Base-by-base conservation (phyloP, 2,329 filamentous ascomycete species). In the Westerdykella ornata region DNA sequence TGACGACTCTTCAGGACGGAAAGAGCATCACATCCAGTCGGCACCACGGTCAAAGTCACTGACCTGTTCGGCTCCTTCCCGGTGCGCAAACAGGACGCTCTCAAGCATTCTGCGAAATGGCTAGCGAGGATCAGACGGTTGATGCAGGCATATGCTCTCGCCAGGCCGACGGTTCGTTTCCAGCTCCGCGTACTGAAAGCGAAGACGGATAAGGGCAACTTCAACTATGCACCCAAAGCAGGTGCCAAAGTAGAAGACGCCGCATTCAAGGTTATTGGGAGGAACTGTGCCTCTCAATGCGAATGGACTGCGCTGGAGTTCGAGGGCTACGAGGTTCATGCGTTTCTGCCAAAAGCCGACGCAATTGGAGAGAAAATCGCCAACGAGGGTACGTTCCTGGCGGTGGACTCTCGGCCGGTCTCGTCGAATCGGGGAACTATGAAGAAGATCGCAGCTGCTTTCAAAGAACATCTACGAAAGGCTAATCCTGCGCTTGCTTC, bases 321-420 rank as follows among this genome's bases (percentile, higher is more conserved):
- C 9, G 40, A 60, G 15, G 65, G 46, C 11, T 77, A 78, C 39
- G 53, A 65, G 1, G 61, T 86, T 8, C 70, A 78, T 38, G 78
- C 77, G 1, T 74, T 81, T 38, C 53, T 88, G 0, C 78, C 82
- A 1, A 74, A 62, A 22, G 66, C 68, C 3, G 67, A 70, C 41
- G 73, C 75, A 14, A 65, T 57, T 20, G 45, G 51, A 6, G 45
- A 54, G 20, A 72, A 70, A 38, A 57, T 74, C 37, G 58, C 60
- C 28, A 63, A 63, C 14, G 38, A 63, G 12, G 70, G 70, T 7
- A 63, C 73, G 4, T 88, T 81, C 57, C 65, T 88, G 22, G 85
- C 82, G 0, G 71, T 89, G 16, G 83, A 89, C 56, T 72, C 72
- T 12, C 74, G 85, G 14, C 84, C 84, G 3, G 67, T 89, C 12